phyloP scores from a whole-genome alignment of 2,329 filamentous ascomycete genomes.

The Geosmithia putterillii region DNA sequence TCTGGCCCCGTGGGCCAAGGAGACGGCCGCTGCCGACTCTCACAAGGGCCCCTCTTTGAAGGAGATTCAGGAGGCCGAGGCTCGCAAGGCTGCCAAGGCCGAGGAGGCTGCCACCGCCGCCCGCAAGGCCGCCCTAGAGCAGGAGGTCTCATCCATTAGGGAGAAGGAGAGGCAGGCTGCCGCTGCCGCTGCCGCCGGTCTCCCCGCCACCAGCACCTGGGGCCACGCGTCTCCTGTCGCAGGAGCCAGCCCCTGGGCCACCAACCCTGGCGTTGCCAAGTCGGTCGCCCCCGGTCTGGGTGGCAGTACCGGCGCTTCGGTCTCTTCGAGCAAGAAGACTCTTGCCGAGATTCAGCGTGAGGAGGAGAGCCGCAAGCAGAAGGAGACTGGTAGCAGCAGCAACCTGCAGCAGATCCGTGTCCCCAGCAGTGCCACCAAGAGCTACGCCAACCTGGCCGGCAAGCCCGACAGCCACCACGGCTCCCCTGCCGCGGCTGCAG shows the following conservation, averaged over 20 bases:
- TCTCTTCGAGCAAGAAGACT: slow-evolving; percentile 67
- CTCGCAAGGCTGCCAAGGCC: slow-evolving; percentile 78
- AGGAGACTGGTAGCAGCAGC: slow-evolving; percentile 24
- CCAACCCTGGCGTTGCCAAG: slow-evolving; percentile 44
- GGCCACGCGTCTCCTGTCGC: slow-evolving; percentile 63
- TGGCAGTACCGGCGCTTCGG: slow-evolving; percentile 7
- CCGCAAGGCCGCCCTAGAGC: slow-evolving; percentile 67
- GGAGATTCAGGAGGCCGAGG: slow-evolving; percentile 94
- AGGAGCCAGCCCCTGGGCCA: slow-evolving; percentile 51
- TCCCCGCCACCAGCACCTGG: slow-evolving; percentile 86
- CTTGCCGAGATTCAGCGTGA: slow-evolving; percentile 94
- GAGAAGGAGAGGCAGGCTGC: slow-evolving; percentile 47
- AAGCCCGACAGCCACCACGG: slow-evolving; percentile 39
- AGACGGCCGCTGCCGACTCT: slow-evolving; percentile 48
- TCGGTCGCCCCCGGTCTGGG: slow-evolving; percentile 12
- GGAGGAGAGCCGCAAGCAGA: slow-evolving; percentile 81
- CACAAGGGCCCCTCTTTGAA: slow-evolving; percentile 84
- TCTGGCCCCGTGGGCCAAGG: slow-evolving; percentile 90
- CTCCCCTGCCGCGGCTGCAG: slow-evolving; percentile 24
- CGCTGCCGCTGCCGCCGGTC: slow-evolving; percentile 51
- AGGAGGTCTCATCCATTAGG: slow-evolving; percentile 51
- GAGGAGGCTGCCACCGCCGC: slow-evolving; percentile 71
- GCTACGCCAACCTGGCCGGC: slow-evolving; percentile 87
- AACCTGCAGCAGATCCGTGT: background rate
- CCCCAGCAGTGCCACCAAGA: slow-evolving; percentile 53